Percentiles rank a stretch among this genome's conserved stretches.
phyloP scores from a whole-genome alignment of 2,329 filamentous ascomycete genomes.

The Microdochium bolleyi region DNA sequence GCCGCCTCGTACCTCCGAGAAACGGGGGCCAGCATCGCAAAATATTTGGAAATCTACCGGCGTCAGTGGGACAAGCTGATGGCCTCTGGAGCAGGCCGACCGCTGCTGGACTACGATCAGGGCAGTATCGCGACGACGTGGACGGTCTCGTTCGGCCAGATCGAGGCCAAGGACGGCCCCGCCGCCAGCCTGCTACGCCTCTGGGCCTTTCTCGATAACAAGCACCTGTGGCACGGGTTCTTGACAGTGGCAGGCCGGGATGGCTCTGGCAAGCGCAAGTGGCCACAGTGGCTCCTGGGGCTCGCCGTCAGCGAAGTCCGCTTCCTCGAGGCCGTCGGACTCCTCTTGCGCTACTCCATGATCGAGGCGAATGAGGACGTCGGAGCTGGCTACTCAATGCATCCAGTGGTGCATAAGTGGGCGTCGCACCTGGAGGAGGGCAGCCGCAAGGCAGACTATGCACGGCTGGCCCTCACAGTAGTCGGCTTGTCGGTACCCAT shows the following conservation, averaged over 20 bases:
- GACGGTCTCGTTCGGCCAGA: slow-evolving; percentile 26
- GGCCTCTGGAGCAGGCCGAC: background rate
- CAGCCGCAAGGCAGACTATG: background rate
- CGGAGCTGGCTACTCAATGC: slow-evolving; percentile 9
- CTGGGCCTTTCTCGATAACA: slow-evolving; percentile 8
- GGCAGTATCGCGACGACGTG: slow-evolving; percentile 20
- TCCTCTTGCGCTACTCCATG: slow-evolving; percentile 13
- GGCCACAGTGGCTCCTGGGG: background rate
- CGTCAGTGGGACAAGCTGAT: slow-evolving; percentile 23
- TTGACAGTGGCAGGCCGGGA: slow-evolving; percentile 6
- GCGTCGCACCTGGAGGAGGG: slow-evolving; percentile 2
- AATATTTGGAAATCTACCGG: slow-evolving; percentile 31
- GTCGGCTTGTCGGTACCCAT: background rate
- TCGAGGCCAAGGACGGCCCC: slow-evolving; percentile 20
- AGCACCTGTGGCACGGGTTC: slow-evolving; percentile 8
- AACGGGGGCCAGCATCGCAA: slow-evolving; percentile 20
- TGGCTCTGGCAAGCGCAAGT: slow-evolving; percentile 7
- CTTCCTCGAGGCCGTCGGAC: slow-evolving; percentile 8
- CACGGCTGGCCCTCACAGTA: background rate
- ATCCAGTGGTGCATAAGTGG: slow-evolving; percentile 15
- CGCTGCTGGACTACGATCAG: slow-evolving; percentile 7
- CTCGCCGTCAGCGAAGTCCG: slow-evolving; percentile 4
- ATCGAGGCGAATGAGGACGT: slow-evolving; percentile 8
- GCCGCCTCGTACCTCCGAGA: slow-evolving; percentile 34
- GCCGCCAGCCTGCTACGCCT: slow-evolving; percentile 5